Percentiles rank a stretch among this genome's conserved stretches.
phyloP scores from a whole-genome alignment of 1,284 basidiomycete genomes.

The Crepidotus sp. region DNA sequence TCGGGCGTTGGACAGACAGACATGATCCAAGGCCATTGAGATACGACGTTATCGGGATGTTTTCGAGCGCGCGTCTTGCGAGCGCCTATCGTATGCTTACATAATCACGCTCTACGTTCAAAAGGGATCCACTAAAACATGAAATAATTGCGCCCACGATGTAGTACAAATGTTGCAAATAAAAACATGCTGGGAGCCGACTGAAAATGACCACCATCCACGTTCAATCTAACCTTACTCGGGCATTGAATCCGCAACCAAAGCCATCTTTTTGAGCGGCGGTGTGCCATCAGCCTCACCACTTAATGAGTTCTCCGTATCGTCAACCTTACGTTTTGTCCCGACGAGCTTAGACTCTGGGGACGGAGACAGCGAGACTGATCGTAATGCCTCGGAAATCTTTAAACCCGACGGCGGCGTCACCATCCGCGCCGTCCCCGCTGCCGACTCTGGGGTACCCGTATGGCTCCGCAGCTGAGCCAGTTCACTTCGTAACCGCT shows the following conservation, averaged over 20 bases:
- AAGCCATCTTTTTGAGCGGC: slow-evolving; percentile 49
- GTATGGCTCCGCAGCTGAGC: slow-evolving; percentile 52
- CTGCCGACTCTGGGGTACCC: slow-evolving; percentile 51
- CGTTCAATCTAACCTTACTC: slow-evolving; percentile 11
- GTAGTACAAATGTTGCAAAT: slow-evolving; percentile 13
- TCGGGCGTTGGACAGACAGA: too few species aligned
- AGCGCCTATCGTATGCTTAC: slow-evolving; percentile 1
- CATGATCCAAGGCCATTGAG: too few species aligned
- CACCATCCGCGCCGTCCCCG: slow-evolving; percentile 21
- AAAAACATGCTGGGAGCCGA: slow-evolving; percentile 4
- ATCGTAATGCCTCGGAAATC: slow-evolving; percentile 21
- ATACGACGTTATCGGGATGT: too few species aligned
- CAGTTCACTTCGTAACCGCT: slow-evolving; percentile 54
- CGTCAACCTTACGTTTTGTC: slow-evolving; percentile 63
- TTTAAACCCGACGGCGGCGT: slow-evolving; percentile 20
- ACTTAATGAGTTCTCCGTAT: slow-evolving; percentile 31
- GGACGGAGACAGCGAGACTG: slow-evolving; percentile 36
- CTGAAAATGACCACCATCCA: slow-evolving; percentile 4
- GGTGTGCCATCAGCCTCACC: slow-evolving; percentile 40
- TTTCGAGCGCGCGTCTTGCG: neutral
- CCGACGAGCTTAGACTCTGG: slow-evolving; percentile 43
- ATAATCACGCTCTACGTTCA: neutral
- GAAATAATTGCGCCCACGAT: slow-evolving; percentile 2
- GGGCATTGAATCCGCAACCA: slow-evolving; percentile 19
- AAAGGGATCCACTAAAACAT: neutral